Base-by-base conservation (phyloP, 2,329 filamentous ascomycete species). In the Cercospora beticola region DNA sequence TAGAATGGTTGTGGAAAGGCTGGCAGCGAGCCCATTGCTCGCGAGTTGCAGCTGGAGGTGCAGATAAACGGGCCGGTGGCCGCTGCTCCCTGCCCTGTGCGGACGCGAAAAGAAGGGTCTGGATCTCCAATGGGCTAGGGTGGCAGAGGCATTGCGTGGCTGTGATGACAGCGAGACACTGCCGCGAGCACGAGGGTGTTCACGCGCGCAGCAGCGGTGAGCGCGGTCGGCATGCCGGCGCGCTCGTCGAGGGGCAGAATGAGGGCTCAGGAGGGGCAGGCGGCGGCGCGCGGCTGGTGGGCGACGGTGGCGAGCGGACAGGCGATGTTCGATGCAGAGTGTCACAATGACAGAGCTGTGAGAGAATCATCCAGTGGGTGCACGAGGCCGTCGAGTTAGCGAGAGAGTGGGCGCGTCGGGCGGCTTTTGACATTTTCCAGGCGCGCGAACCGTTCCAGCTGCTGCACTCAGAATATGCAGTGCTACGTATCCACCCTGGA, bases 381-480 rank as follows among this genome's bases (percentile, higher is more conserved):
- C 33, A 40, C 33, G 33, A 40, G 33, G 33, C 33, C 33, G 33
- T 40, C 33, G 5, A 40, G 33, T 40, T 40, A 14, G 33, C 33
- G 33, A 40, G 12, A 1, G 7, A 40, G 33, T 40, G 33, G 33
- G 33, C 33, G 33, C 33, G 33, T 40, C 33, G 21, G 30, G 62
- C 62, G 52, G 62, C 43, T 56, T 64, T 64, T 36, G 52, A 64
- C 62, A 23, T 23, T 8, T 60, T n/a, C 57, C n/a, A 23, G 43
- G 46, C 46, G 46, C 18, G 18, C 46, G 46, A 52, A 5, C 46
- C 46, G 46, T 52, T 26, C 46, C 46, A 52, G 18, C 46, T 21
- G 46, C 46, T 52, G 46, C 46, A 52, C 46, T 3, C 10, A 7
- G 36, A 43, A n/a, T 6, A 43, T 43, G 36, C 36, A 43, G 36